Base-by-base conservation (phyloP, 306 rosid species). In the Glycine latifolia region DNA sequence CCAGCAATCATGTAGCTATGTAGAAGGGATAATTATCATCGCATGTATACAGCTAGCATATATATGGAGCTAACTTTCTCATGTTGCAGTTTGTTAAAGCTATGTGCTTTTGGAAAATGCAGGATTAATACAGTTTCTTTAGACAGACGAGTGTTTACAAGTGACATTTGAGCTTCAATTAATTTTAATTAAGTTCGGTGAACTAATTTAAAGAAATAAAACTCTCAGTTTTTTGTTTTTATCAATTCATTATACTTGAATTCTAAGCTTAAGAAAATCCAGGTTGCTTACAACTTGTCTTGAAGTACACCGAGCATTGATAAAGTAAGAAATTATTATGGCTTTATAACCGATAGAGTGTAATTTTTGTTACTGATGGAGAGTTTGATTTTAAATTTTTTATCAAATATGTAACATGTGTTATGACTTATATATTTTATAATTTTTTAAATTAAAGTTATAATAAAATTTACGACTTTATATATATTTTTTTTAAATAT, bases 1-100 rank as follows among this genome's bases (percentile, higher is more conserved):
- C 69, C 20, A 15, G 5, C 2, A 62, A 63, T 15, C 33, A 31
- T n/a, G 65, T 59, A 65, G 2, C 1, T 44, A 1, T 67, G 26
- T 58, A 5, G 31, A 47, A 46, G 55, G 6, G 15, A 10, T 16
- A 16, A 15, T 6, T 16, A 37, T 52, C 41, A 53, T 78, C 67
- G 20, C 49, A 55, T 59, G 46, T 56, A 65, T 37, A 39, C 35
- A 20, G 9, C 56, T 26, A 26, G 31, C 31, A 26, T 26, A 26
- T 26, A 44, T 17, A 14, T 46, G 33, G 60, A 61, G 59, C 41
- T 35, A 52, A 37, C 44, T 39, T 39, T 39, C 44, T 39, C 44
- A 8, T 9, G 59, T 10, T 37, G 56, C 31, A 13, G 14, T 48
- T 56, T 77, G 31, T 52, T 69, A 49, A 37, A 69, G 61, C 83